Evolutionary conservation across 2,329 filamentous ascomycete genomes (phyloP).

Genomic region (Pseudocercospora cruenta): DNA sequence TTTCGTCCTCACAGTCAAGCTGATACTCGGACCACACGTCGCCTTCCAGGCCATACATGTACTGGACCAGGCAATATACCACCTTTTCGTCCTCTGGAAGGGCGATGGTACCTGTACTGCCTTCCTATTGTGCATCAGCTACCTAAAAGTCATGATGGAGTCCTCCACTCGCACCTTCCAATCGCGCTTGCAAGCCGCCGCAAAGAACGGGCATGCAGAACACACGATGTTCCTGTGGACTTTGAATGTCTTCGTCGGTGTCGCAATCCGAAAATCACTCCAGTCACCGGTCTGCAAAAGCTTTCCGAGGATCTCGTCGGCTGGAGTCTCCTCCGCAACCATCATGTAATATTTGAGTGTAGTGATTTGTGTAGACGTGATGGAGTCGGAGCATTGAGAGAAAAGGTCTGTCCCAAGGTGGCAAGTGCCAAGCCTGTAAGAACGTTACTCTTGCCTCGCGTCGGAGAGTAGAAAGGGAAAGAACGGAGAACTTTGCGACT

Average conservation of each 20-base stretch:
- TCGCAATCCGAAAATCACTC: neutral
- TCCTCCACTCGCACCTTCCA: slow-evolving; percentile 2
- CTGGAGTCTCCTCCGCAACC: neutral
- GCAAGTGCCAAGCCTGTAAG: neutral
- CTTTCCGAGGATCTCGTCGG: neutral
- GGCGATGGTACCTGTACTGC: neutral
- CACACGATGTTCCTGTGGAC: slow-evolving; percentile 11
- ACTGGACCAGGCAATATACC: neutral
- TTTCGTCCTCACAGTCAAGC: too few relatives aligned
- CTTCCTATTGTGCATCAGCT: neutral
- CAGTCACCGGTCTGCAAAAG: neutral
- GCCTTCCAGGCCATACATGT: neutral
- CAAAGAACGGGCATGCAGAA: neutral
- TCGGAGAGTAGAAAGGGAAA: neutral
- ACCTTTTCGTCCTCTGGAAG: neutral
- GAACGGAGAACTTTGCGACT: neutral
- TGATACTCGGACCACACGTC: neutral
- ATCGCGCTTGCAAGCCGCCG: slow-evolving; percentile 3
- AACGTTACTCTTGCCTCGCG: neutral
- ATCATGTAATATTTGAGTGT: too few relatives aligned
- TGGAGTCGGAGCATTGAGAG: neutral
- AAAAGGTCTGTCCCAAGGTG: neutral
- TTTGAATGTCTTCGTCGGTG: neutral
- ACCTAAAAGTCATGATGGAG: too few relatives aligned
- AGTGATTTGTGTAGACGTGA: too few relatives aligned